Conservation (phyloP, 2,329 filamentous ascomycete species). For the Fusarium paranaense region DNA sequence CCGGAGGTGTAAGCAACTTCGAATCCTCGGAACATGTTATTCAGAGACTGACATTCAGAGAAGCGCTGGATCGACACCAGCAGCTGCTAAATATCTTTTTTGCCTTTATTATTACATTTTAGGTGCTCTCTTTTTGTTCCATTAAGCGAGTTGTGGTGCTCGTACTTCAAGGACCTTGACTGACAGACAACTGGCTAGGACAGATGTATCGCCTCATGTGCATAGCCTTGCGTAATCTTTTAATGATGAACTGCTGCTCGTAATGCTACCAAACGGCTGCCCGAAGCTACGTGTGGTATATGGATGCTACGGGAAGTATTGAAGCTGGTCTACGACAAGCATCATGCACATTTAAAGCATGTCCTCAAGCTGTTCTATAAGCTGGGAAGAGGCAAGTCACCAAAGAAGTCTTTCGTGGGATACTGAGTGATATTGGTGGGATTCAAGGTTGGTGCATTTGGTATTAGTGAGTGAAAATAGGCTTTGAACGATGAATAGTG, state of each 20-base stretch:
- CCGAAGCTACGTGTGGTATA: neutral
- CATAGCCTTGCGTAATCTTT: neutral
- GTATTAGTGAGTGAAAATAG: neutral
- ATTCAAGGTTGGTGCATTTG: neutral
- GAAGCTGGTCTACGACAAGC: neutral
- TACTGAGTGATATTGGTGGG: neutral
- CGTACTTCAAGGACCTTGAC: neutral
- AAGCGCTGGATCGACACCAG: slow-evolving; percentile 31
- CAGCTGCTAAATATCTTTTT: slow-evolving; percentile 25
- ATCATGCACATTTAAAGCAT: neutral
- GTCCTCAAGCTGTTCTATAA: neutral
- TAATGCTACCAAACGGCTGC: neutral
- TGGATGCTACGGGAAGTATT: neutral
- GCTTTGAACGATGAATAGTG: neutral
- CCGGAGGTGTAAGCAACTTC: slow-evolving; percentile 31
- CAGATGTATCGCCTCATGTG: neutral
- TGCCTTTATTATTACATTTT: neutral
- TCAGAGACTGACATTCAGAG: neutral
- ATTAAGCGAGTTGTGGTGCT: neutral
- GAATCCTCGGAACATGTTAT: neutral
- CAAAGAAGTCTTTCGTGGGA: neutral
- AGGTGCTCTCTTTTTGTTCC: neutral
- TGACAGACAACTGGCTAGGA: neutral
- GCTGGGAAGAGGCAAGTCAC: neutral
- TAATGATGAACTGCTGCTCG: neutral